Evolutionary conservation across 2,329 filamentous ascomycete species (phyloP), one percentile per base, ranked within the genome.

Genomic region (Scedosporium boydii): DNA sequence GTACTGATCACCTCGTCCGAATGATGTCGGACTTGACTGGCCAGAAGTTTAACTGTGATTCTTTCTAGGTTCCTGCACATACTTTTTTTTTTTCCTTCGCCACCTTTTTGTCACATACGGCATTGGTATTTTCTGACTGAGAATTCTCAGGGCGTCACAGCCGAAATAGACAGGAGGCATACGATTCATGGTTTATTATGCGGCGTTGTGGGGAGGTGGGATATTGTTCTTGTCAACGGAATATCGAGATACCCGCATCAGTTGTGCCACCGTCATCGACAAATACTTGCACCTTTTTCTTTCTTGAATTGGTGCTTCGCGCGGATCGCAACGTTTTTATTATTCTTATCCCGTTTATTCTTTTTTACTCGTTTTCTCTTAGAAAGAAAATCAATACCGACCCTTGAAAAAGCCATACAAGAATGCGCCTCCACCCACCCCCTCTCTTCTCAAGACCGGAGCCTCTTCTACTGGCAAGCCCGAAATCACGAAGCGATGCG

Each of bases 171-270:
- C 12, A 16, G 34, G 9, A 14, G 27, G 3, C n/a, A 16, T 18
- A 18, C n/a, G 57, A 18, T 16, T 21, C 1, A n/a, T 18, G 18
- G 18, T 26, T 14, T 29, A 14, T 10, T 23, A 59, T 23, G 57
- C 21, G 57, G 57, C 57, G 59, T 61, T 56, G 34, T 55, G 26
- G 14, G 6, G 29, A 34, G 29, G 29, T 34, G 29, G 26, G 55
- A 38, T 38, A 16, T 21, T 29, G 27, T 23, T 21, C 29, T 34
- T 38, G 29, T 34, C 7, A 34, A 34, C 55, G 55, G 27, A 58
- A 29, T 10, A 42, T 23, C 44, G 51, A 60, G 58, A 60, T 61
- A 61, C 59, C 48, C 59, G 18, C 44, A 46, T 21, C 29, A 34
- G 29, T 34, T 34, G 29, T 34, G 29, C 7, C 29, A 6, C 29